phyloP scores from a whole-genome alignment of 2,329 filamentous ascomycete species.

The Colletotrichum endophyticum region DNA sequence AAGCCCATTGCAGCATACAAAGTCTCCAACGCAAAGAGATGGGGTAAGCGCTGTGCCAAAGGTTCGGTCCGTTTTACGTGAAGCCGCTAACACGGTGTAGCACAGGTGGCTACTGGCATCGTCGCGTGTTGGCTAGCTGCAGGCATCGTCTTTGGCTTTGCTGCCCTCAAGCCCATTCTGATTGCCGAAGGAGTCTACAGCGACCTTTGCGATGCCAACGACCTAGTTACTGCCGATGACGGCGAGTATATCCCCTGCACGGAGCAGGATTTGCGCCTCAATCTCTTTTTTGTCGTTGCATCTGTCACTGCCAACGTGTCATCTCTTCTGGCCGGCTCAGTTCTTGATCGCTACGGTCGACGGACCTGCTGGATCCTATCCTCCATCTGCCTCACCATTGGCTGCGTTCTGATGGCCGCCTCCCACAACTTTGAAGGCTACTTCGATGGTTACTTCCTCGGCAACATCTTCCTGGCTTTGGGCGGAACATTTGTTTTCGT shows the following conservation, averaged over 20 bases:
- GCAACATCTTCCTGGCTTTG: constrained; percentile 77
- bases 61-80: neutral
- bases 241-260: constrained; percentile 41
- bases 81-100: constrained; percentile 40
- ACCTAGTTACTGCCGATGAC: constrained; percentile 13
- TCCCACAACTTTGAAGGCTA: constrained; percentile 58
- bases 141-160: constrained; percentile 84
- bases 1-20: constrained; percentile 35
- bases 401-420: constrained; percentile 74
- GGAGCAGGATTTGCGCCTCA: constrained; percentile 64
- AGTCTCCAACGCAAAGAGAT: constrained; percentile 30
- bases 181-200: constrained; percentile 75
- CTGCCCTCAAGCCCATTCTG: constrained; percentile 83
- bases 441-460: constrained; percentile 77
- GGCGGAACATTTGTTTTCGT: constrained; percentile 87
- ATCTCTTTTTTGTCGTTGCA: constrained; percentile 91
- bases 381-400: constrained; percentile 68
- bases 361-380: constrained; percentile 75
- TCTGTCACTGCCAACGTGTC: constrained; percentile 88
- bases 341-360: constrained; percentile 85
- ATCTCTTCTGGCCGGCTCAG: constrained; percentile 82
- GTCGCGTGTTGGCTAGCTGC: constrained; percentile 77
- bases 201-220: constrained; percentile 56
- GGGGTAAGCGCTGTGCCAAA: constrained; percentile 20
- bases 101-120: constrained; percentile 72